A percentile compares a stretch with the other conserved stretches of the same genome.
Evolutionary conservation across 768 basidiomycete genomes (phyloP).

Genomic region (Lentinula raphanica): DNA sequence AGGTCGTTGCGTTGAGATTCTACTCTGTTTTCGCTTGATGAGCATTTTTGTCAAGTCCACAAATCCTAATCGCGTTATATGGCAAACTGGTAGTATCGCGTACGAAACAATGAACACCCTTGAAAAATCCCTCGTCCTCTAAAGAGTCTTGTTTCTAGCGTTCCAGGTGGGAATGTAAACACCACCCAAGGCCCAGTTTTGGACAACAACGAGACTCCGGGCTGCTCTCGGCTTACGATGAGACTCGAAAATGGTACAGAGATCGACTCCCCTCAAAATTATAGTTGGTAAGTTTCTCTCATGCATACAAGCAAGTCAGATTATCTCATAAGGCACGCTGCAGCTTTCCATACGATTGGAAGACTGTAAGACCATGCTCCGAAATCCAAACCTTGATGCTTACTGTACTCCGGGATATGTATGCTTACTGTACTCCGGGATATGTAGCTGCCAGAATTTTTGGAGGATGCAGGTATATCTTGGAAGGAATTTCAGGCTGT

Average conservation of each 20-base stretch:
- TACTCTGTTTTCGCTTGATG: not conserved
- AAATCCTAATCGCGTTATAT: constrained; percentile 6
- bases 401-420: too few relatives aligned
- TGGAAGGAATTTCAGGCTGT: constrained; percentile 7
- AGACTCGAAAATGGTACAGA: constrained; percentile 5
- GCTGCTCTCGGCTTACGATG: constrained; percentile 1
- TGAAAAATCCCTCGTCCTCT: not conserved
- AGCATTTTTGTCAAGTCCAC: not conserved
- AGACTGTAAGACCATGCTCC: not conserved
- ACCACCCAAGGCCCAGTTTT: constrained; percentile 8
- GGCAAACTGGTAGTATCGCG: constrained; percentile 5
- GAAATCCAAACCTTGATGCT: too few relatives aligned
- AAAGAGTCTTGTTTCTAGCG: not conserved
- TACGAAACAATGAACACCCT: not conserved
- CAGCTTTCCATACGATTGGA: constrained; percentile 6
- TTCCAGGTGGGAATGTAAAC: constrained; percentile 8
- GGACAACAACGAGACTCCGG: constrained; percentile 7
- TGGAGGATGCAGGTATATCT: constrained; percentile 2
- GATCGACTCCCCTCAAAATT: not conserved
- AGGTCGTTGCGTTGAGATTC: not conserved
- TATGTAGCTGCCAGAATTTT: constrained; percentile 3
- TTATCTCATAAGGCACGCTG: not conserved
- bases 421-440: too few relatives aligned
- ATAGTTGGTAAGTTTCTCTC: not conserved
- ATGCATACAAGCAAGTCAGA: not conserved